Evolutionary conservation across 1,284 basidiomycete species (phyloP).

Genomic region (Trametes sp.): DNA sequence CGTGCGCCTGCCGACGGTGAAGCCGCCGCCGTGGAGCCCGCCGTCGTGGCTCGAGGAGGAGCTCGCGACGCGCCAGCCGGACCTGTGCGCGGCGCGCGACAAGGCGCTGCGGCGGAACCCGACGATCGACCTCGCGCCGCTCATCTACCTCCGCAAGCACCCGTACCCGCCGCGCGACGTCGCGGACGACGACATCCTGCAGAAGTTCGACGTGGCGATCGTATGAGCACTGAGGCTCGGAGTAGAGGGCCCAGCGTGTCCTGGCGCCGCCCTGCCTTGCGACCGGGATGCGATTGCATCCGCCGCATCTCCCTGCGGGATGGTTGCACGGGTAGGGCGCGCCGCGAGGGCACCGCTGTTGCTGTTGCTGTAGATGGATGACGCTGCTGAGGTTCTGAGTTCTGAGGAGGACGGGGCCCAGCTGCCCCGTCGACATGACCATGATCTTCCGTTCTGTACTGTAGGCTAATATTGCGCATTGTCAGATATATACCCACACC

Average conservation of each 20-base stretch:
- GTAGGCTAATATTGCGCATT: not conserved
- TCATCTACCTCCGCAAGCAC: constrained; percentile 31
- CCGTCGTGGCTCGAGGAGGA: constrained; percentile 29
- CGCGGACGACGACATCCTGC: constrained; percentile 31
- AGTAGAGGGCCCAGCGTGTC: not conserved
- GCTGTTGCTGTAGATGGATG: not conserved
- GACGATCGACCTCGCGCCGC: constrained; percentile 29
- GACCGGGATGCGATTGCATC: not conserved
- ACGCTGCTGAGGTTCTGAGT: too few species aligned
- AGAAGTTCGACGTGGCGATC: constrained; percentile 28
- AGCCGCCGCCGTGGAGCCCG: constrained; percentile 29
- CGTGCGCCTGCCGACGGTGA: constrained; percentile 24
- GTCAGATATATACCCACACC: constrained; percentile 1
- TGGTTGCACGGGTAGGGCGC: not conserved
- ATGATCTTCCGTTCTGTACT: not conserved
- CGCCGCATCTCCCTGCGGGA: not conserved
- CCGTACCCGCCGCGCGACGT: constrained; percentile 31
- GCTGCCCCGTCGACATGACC: not conserved
- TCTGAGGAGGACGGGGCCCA: too few species aligned
- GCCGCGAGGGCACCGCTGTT: not conserved
- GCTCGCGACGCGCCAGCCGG: constrained; percentile 25
- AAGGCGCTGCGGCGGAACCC: constrained; percentile 10
- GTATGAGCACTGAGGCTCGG: constrained; percentile 5
- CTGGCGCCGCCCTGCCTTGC: not conserved
- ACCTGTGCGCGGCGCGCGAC: constrained; percentile 20